These are phyloP conservation scores for Taphrina sp. DNA, from an alignment of 1,139 yeast species.

Conservation along the genomic window DNA sequence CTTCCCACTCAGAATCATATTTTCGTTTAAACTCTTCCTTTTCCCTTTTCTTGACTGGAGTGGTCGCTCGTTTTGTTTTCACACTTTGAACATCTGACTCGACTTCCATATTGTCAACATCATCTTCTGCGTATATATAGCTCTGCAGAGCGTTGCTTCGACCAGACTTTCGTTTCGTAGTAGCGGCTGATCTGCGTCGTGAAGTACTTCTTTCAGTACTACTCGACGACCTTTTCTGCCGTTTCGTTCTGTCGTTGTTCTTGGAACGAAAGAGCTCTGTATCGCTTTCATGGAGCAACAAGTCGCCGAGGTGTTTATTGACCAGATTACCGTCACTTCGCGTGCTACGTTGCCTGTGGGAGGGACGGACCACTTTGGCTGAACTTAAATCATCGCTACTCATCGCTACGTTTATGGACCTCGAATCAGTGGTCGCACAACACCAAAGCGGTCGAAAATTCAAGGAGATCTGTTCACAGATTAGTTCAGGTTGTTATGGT, in stretches of 20 bases:
- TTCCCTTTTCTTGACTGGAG: slow-evolving; percentile 8
- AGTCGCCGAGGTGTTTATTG: slow-evolving; percentile 2
- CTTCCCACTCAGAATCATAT: slow-evolving; percentile 32
- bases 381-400: slow-evolving; percentile 7
- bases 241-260: neutral
- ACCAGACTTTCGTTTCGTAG: neutral
- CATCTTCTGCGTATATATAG: slow-evolving; percentile 2
- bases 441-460: too few relatives aligned
- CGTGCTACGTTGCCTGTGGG: neutral
- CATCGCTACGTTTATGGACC: too few relatives aligned
- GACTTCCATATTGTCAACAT: neutral
- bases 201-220: neutral
- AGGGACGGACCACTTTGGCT: neutral
- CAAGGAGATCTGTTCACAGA: too few relatives aligned
- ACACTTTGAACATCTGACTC: slow-evolving; percentile 2
- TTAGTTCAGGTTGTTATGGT: too few relatives aligned
- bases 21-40: slow-evolving; percentile 9
- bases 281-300: slow-evolving; percentile 8
- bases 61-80: neutral
- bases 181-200: neutral
- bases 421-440: too few relatives aligned
- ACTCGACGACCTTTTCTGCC: neutral
- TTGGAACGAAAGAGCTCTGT: neutral
- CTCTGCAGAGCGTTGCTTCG: neutral
- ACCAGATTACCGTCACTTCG: slow-evolving; percentile 10